Evolutionary conservation across 106 monocot genomes (phyloP).

Genomic region (Acorus calamus): DNA sequence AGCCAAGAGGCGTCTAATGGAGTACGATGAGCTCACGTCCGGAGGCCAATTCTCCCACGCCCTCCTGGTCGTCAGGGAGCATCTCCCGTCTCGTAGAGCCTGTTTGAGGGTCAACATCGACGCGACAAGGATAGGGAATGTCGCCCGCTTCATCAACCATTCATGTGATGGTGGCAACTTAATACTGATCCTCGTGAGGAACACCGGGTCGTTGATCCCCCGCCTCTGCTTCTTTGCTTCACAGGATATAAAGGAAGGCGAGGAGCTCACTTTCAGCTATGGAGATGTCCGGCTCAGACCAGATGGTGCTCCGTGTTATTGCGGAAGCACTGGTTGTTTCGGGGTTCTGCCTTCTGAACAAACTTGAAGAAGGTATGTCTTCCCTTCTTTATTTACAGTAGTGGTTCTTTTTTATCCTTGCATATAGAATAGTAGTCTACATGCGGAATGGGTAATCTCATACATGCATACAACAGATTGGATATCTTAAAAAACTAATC

Average conservation of each 20-base stretch:
- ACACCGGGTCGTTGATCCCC: slow-evolving; percentile 61
- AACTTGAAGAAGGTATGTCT: slow-evolving; percentile 27
- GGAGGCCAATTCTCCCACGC: slow-evolving; percentile 35
- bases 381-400: too few species aligned
- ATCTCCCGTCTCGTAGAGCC: slow-evolving; percentile 80
- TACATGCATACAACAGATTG: too few species aligned
- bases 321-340: slow-evolving; percentile 43
- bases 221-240: slow-evolving; percentile 86
- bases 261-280: slow-evolving; percentile 83
- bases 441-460: too few species aligned
- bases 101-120: slow-evolving; percentile 85
- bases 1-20: slow-evolving; percentile 42
- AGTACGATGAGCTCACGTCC: slow-evolving; percentile 46
- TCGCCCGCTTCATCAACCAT: slow-evolving; percentile 86
- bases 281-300: slow-evolving; percentile 23
- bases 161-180: slow-evolving; percentile 93
- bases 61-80: slow-evolving; percentile 78
- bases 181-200: slow-evolving; percentile 43
- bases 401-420: too few species aligned
- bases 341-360: slow-evolving; percentile 81
- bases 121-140: slow-evolving; percentile 71
- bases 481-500: too few species aligned
- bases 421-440: too few species aligned
- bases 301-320: slow-evolving; percentile 55
- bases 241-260: slow-evolving; percentile 42